Base-by-base conservation (phyloP, 257 asterid species). In the Nicotiana benthamiana region DNA sequence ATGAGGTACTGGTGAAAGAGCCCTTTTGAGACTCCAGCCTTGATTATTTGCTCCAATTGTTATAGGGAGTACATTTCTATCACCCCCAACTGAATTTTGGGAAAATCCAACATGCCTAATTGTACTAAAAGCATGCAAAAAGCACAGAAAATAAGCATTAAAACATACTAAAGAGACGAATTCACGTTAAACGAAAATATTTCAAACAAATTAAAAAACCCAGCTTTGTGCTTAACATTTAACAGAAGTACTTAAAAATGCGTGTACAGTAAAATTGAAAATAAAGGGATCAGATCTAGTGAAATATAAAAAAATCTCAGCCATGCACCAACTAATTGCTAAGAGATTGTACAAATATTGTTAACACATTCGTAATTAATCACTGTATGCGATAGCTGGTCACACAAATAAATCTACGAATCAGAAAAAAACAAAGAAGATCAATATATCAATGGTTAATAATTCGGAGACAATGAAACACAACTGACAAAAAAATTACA, bases 21-120 rank as follows among this genome's bases (percentile, higher is more conserved):
- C 97, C 77, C 63, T 84, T 89, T 54, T 3, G 97, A 94, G 98
- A 94, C 90, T 89, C 98, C 96, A 90, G 98, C 98, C 98, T 91
- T 89, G 98, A 90, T 92, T 90, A 64, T 17, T 76, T 27, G 30
- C 66, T 36, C 34, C 53, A 28, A 18, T 54, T 36, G 20, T 76
- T 79, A 11, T 13, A 54, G 94, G 94, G 94, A 81, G 52, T 40
- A 79, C 90, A 83, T 87, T 86, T 85, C 91, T 81, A 78, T 79
- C 92, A 86, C 63, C 80, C 62, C 89, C 13, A 10, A 40, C 0
- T 4, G 82, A 75, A 79, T 72, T 68, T 28, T 22, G 80, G 59
- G 66, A 28, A 79, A 80, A 62, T 82, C 66, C 83, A 80, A 77
- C 79, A 81, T 27, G 24, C 56, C 79, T 76, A 75, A 79, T 51